phyloP scores from a whole-genome alignment of 306 rosid species.

The Alnus rubra region DNA sequence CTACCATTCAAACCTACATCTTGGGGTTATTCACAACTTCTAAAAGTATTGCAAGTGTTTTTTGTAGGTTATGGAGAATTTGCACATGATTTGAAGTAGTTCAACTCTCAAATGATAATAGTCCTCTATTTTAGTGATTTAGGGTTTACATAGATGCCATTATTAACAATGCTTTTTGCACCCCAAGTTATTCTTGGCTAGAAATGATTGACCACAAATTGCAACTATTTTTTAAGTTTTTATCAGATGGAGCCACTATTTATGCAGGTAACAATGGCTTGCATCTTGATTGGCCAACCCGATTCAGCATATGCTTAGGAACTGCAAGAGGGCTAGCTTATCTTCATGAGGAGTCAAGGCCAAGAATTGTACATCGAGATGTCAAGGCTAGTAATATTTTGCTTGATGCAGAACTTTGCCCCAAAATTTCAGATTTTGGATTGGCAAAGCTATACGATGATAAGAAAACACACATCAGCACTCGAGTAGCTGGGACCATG shows the following conservation, averaged over 20 bases:
- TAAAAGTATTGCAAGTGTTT: not conserved
- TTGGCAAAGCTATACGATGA: conserved; percentile 79
- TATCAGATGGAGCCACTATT: not conserved
- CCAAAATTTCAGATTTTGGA: conserved; percentile 89
- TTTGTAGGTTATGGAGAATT: not conserved
- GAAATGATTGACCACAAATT: not conserved
- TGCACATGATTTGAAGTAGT: too few species aligned
- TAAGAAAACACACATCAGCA: conserved; percentile 79
- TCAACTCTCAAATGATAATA: too few species aligned
- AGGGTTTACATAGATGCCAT: too few species aligned
- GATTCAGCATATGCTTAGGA: conserved; percentile 68
- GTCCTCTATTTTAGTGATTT: too few species aligned
- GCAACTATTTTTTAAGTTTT: not conserved
- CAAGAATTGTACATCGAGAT: conserved; percentile 78
- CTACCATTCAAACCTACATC: not conserved
- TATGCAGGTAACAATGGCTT: conserved; percentile 43
- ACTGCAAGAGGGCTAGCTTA: conserved; percentile 79
- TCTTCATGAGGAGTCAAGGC: conserved; percentile 75
- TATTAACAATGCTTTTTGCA: not conserved
- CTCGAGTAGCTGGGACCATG: conserved; percentile 86
- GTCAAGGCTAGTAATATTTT: conserved; percentile 82
- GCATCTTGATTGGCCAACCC: conserved; percentile 60
- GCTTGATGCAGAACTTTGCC: conserved; percentile 58
- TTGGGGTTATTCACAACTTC: not conserved
- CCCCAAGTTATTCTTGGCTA: not conserved